A percentile compares a stretch with the other conserved stretches of the same genome.
Evolutionary conservation across 2,329 filamentous ascomycete genomes (phyloP).

Genomic region (Penicillium brevicompactum): DNA sequence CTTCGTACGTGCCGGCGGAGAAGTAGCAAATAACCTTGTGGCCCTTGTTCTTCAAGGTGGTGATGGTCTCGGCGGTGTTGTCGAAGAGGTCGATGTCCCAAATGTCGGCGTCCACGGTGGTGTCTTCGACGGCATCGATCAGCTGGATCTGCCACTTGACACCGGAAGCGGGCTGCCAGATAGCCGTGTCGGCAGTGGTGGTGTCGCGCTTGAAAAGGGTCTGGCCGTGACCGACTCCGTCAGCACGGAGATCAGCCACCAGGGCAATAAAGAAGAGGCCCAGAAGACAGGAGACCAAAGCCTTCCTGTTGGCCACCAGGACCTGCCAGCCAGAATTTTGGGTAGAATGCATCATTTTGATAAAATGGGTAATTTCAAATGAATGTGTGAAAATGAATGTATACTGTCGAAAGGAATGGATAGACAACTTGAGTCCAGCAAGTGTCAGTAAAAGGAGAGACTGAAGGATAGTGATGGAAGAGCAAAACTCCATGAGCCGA

Average conservation of each 20-base stretch:
- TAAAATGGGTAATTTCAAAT: neutral
- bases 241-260: slow-evolving; percentile 3
- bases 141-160: slow-evolving; percentile 66
- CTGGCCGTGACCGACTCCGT: neutral
- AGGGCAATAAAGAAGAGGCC: slow-evolving; percentile 6
- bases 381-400: slow-evolving; percentile 7
- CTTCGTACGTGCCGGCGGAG: slow-evolving; percentile 69
- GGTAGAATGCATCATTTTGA: neutral
- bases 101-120: slow-evolving; percentile 55
- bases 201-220: slow-evolving; percentile 1
- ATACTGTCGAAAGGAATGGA: slow-evolving; percentile 4
- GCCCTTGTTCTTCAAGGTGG: slow-evolving; percentile 51
- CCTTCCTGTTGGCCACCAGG: neutral
- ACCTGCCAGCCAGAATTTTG: neutral
- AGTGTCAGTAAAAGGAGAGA: slow-evolving; percentile 8
- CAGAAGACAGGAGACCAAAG: neutral
- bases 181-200: neutral
- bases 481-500: neutral
- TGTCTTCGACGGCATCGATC: slow-evolving; percentile 41
- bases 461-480: neutral
- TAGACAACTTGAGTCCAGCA: slow-evolving; percentile 12
- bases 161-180: slow-evolving; percentile 57
- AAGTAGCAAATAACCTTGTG: slow-evolving; percentile 75
- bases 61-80: slow-evolving; percentile 51
- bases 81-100: slow-evolving; percentile 66